These are phyloP conservation scores for Tranzscheliella williamsii DNA, from an alignment of 1,284 basidiomycete genomes.

Conservation along the genomic window DNA sequence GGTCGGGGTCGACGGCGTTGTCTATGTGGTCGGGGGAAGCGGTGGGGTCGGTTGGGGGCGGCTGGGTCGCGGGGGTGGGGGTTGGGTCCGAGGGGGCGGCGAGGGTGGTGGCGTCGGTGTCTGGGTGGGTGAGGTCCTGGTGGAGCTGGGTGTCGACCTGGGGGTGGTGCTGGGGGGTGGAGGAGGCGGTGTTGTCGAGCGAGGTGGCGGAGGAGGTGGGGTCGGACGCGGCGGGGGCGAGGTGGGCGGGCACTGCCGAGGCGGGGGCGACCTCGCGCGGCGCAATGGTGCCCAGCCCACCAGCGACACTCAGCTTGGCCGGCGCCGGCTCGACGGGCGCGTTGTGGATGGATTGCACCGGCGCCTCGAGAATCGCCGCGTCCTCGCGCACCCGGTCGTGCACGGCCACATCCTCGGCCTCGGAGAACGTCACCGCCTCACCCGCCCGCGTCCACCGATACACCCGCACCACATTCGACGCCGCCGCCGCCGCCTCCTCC, in stretches of 20 bases:
- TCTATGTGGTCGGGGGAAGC: too few species aligned
- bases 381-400: conserved; percentile 19
- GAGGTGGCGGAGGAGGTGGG: conserved; percentile 22
- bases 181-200: conserved; percentile 8
- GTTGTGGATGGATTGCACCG: conserved; percentile 35
- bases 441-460: too few species aligned
- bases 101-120: conserved; percentile 7
- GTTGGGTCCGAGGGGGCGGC: too few species aligned
- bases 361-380: conserved; percentile 25
- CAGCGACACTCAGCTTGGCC: conserved; percentile 5
- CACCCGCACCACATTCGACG: too few species aligned
- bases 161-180: conserved; percentile 17
- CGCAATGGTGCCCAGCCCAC: conserved; percentile 29
- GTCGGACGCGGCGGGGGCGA: background rate
- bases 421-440: too few species aligned
- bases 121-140: conserved; percentile 1
- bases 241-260: too few species aligned
- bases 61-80: too few species aligned
- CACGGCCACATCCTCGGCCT: conserved; percentile 26
- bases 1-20: background rate
- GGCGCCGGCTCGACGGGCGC: conserved; percentile 14
- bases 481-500: conserved; percentile 1
- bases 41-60: too few species aligned
- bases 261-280: conserved; percentile 15
- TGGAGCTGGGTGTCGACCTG: conserved; percentile 30